Evolutionary conservation across 257 asterid species (phyloP).

Genomic region (Plantago major): DNA sequence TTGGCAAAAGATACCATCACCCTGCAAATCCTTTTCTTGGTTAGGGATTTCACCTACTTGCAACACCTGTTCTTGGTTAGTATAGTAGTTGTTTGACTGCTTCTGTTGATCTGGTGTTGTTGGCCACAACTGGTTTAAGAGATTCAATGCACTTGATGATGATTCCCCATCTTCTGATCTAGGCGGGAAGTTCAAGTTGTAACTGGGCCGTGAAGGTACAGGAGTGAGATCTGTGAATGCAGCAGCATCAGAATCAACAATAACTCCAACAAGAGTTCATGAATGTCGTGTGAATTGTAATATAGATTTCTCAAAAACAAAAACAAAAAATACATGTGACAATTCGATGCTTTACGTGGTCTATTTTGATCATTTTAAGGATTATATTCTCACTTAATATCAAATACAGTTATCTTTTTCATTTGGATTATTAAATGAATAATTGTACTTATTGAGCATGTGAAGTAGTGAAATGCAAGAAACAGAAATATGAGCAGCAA

Average conservation of each 20-base stretch:
- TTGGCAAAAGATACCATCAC: slow-evolving; percentile 21
- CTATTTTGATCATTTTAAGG: no score
- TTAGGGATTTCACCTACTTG: slow-evolving; percentile 25
- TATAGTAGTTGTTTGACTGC: slow-evolving; percentile 35
- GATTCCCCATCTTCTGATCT: slow-evolving; percentile 34
- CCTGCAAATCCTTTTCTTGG: slow-evolving; percentile 34
- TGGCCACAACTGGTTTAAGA: slow-evolving; percentile 38
- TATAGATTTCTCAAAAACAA: no score
- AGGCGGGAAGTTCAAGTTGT: slow-evolving; percentile 35
- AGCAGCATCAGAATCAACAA: slow-evolving; percentile 15
- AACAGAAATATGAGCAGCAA: no score
- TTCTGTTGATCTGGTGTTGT: slow-evolving; percentile 53
- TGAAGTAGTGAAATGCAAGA: no score
- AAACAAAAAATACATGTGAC: no score
- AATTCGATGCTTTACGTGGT: no score
- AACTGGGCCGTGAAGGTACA: slow-evolving; percentile 24
- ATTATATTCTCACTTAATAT: no score
- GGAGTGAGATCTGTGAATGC: slow-evolving; percentile 37
- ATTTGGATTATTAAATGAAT: no score
- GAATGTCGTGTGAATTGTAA: no score
- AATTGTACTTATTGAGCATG: no score
- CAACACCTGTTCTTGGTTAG: slow-evolving; percentile 28
- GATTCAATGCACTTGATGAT: slow-evolving; percentile 34
- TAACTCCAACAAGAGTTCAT: no score
- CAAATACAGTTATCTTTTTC: no score